phyloP scores from a whole-genome alignment of 1,139 yeast genomes.

The Blastobotrys proliferans region DNA sequence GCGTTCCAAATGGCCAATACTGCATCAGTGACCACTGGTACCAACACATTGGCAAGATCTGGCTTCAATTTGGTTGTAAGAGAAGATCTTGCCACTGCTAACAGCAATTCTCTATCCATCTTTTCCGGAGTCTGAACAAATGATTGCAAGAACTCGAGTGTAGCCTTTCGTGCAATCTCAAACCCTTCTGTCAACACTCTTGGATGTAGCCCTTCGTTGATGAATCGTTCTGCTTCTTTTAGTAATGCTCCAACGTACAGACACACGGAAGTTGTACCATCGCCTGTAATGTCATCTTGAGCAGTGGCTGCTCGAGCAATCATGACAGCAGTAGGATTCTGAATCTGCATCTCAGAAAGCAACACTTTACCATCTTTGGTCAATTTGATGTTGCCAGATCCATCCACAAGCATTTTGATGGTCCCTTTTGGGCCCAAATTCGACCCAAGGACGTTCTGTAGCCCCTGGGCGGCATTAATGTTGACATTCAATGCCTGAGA shows the following conservation, averaged over 20 bases:
- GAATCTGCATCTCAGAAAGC: constrained; percentile 95
- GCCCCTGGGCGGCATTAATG: constrained; percentile 93
- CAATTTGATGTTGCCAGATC: constrained; percentile 90
- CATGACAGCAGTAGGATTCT: constrained; percentile 99
- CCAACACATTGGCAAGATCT: constrained; percentile 71
- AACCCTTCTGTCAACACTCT: constrained; percentile 92
- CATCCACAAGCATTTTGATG: constrained; percentile 91
- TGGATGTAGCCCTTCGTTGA: constrained; percentile 94
- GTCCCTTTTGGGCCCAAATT: constrained; percentile 98
- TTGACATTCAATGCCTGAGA: constrained; percentile 94
- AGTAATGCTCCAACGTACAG: constrained; percentile 90
- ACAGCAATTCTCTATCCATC: constrained; percentile 77
- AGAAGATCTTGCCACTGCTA: constrained; percentile 90
- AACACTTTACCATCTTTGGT: constrained; percentile 97
- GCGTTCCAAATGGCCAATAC: constrained; percentile 68
- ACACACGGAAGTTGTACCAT: constrained; percentile 98
- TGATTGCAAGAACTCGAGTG: constrained; percentile 62
- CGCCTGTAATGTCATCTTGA: constrained; percentile 98
- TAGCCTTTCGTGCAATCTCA: constrained; percentile 77
- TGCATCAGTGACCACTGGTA: constrained; percentile 96
- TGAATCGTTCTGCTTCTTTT: constrained; percentile 90
- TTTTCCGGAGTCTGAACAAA: constrained; percentile 43
- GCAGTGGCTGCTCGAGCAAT: constrained; percentile 97
- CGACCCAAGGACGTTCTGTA: constrained; percentile 85
- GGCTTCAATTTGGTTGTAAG: constrained; percentile 77